Evolutionary conservation across 2,329 filamentous ascomycete species (phyloP).

Genomic region (Claviceps africana): DNA sequence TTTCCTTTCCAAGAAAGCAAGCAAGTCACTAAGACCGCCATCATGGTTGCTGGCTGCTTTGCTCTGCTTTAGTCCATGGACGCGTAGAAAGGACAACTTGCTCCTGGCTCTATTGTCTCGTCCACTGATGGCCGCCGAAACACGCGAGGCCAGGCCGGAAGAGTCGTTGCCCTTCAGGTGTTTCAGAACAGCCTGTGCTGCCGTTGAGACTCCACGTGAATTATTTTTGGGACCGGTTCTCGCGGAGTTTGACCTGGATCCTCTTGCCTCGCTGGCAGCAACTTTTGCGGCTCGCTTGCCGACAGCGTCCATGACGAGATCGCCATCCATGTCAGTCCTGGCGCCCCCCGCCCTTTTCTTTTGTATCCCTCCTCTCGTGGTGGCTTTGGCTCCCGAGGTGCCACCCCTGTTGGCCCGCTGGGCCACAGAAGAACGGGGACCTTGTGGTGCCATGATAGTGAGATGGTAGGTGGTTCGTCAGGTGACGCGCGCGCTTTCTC

Average conservation of each 20-base stretch:
- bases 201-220: slow-evolving; percentile 20
- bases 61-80: slow-evolving; percentile 53
- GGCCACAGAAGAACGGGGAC: slow-evolving; percentile 13
- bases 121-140: slow-evolving; percentile 17
- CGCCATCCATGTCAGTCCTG: slow-evolving; percentile 40
- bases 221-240: slow-evolving; percentile 12
- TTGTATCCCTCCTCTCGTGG: slow-evolving; percentile 33
- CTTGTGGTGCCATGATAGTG: slow-evolving; percentile 21
- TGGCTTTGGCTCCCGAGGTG: slow-evolving; percentile 16
- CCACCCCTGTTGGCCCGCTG: slow-evolving; percentile 19
- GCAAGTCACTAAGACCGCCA: slow-evolving; percentile 49
- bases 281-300: slow-evolving; percentile 21
- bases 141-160: slow-evolving; percentile 20
- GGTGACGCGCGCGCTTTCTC: slow-evolving; percentile 1
- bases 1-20: slow-evolving; percentile 60
- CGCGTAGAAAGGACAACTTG: slow-evolving; percentile 25
- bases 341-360: slow-evolving; percentile 30
- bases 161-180: slow-evolving; percentile 24
- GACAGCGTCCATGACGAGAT: slow-evolving; percentile 42
- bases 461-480: not conserved
- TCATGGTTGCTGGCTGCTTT: slow-evolving; percentile 53
- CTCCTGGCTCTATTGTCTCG: slow-evolving; percentile 16
- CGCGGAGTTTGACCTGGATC: slow-evolving; percentile 17
- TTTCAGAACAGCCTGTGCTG: slow-evolving; percentile 29
- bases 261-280: slow-evolving; percentile 13